phyloP scores from a whole-genome alignment of 2,329 filamentous ascomycete species.

The Microsporum ferrugineum region DNA sequence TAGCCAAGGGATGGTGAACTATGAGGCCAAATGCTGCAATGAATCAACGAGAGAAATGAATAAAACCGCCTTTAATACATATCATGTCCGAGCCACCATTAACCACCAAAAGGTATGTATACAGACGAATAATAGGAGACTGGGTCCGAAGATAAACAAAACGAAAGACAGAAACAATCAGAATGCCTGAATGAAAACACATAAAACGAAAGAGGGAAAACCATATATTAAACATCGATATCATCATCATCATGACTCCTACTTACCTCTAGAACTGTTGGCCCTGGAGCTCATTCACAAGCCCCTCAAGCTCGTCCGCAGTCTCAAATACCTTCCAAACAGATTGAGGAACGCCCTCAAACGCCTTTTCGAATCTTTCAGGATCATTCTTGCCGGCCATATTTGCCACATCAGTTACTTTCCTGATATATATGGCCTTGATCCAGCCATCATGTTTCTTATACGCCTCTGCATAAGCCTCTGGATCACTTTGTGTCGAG shows the following conservation, averaged over 20 bases:
- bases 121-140: neutral
- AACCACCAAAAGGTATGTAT: neutral
- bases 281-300: slow-evolving; percentile 23
- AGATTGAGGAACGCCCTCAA: slow-evolving; percentile 57
- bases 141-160: neutral
- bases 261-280: slow-evolving; percentile 1
- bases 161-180: neutral
- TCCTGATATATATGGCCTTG: slow-evolving; percentile 71
- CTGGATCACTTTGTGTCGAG: slow-evolving; percentile 82
- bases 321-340: slow-evolving; percentile 77
- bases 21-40: neutral
- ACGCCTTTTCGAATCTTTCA: slow-evolving; percentile 70
- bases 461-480: slow-evolving; percentile 73
- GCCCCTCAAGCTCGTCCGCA: slow-evolving; percentile 48
- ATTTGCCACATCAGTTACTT: slow-evolving; percentile 63
- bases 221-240: neutral
- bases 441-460: slow-evolving; percentile 63
- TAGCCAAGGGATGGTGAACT: neutral
- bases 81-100: neutral
- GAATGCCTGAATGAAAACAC: neutral
- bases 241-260: neutral
- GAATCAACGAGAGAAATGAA: neutral
- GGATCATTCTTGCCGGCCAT: slow-evolving; percentile 64
- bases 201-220: neutral
- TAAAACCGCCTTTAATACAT: neutral